Evolutionary conservation across 2,329 filamentous ascomycete species (phyloP).

Genomic region (Chrysoporthe deuterocubensis): DNA sequence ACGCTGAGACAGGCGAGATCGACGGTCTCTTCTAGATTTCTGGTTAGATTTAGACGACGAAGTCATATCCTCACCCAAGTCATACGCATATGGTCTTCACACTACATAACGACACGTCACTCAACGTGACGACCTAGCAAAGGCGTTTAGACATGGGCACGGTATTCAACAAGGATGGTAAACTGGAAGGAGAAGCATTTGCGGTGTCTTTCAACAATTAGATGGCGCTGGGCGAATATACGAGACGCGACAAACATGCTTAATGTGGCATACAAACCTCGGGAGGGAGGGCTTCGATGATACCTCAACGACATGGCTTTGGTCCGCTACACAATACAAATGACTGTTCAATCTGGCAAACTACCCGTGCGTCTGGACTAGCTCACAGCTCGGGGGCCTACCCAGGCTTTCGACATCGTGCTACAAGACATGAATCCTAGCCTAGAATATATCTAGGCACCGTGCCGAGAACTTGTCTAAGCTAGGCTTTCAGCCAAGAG

Average conservation of each 20-base stretch:
- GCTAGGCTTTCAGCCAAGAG: no score
- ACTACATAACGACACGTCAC: slow-evolving; percentile 1
- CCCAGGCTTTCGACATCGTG: no score
- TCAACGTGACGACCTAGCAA: slow-evolving; percentile 18
- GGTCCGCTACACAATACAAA: background rate
- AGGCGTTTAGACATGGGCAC: background rate
- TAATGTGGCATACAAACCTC: slow-evolving; percentile 17
- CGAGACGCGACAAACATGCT: slow-evolving; percentile 4
- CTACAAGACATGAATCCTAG: no score
- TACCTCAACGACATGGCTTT: slow-evolving; percentile 16
- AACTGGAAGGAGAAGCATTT: background rate
- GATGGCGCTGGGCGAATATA: slow-evolving; percentile 7
- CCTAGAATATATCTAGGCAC: no score
- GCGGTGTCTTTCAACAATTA: slow-evolving; percentile 15
- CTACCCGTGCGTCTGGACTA: background rate
- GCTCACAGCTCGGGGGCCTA: no score
- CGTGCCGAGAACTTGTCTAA: no score
- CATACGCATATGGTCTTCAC: background rate
- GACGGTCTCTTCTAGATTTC: slow-evolving; percentile 79
- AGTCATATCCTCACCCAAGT: background rate
- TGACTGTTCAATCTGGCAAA: background rate
- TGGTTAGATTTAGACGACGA: background rate
- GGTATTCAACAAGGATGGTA: slow-evolving; percentile 7
- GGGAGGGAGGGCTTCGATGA: background rate
- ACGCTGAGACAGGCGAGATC: slow-evolving; percentile 82